Evolutionary conservation across 768 basidiomycete genomes (phyloP).

Genomic region (Cytidiella melzeri): DNA sequence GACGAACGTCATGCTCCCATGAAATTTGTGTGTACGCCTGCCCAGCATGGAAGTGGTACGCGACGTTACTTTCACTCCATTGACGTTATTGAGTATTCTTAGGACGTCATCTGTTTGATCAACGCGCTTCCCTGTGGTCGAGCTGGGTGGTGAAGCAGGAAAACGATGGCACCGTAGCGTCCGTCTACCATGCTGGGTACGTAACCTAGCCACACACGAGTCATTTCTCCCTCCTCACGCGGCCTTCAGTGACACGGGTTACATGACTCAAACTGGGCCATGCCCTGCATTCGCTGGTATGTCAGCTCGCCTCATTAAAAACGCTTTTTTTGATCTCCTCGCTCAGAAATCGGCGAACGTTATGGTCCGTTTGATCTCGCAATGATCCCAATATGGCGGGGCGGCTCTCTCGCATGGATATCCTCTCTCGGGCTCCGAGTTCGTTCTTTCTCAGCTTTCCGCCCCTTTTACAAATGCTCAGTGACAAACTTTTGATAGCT

Average conservation of each 20-base stretch:
- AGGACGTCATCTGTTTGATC: constrained; percentile 32
- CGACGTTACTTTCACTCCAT: background rate
- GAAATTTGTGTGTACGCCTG: constrained; percentile 34
- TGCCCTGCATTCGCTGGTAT: constrained; percentile 34
- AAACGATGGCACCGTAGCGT: constrained; percentile 11
- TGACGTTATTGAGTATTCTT: background rate
- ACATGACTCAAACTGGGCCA: constrained; percentile 24
- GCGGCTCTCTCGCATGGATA: constrained; percentile 34
- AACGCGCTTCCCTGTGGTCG: constrained; percentile 32
- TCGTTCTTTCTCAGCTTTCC: constrained; percentile 8
- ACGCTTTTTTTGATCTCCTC: background rate
- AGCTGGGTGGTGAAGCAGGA: constrained; percentile 34
- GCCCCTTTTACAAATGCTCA: background rate
- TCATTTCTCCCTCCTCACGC: background rate
- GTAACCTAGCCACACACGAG: too few relatives aligned
- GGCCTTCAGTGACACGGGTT: constrained; percentile 32
- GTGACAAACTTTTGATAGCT: constrained; percentile 20
- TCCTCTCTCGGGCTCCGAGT: constrained; percentile 33
- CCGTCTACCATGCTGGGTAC: constrained; percentile 27
- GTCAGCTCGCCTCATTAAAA: background rate
- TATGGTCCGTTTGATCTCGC: constrained; percentile 37
- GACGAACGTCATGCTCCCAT: constrained; percentile 13
- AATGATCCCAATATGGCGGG: constrained; percentile 40
- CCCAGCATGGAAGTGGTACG: constrained; percentile 37
- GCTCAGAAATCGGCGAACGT: constrained; percentile 32